Evolutionary conservation across 768 basidiomycete species (phyloP).

Genomic region (Boletus insuetus): DNA sequence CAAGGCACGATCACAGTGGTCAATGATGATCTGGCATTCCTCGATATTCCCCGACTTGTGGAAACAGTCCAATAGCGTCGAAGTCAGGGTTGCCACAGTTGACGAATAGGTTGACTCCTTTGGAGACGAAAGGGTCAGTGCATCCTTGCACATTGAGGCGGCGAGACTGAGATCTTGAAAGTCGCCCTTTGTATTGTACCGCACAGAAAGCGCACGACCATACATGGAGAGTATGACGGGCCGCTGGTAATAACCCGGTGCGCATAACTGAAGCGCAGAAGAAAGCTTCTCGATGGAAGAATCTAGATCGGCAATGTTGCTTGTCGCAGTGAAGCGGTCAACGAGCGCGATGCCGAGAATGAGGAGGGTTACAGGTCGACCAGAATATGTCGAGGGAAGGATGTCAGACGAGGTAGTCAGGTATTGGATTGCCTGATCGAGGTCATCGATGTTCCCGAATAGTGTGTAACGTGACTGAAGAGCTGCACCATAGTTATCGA

Average conservation of each 20-base stretch:
- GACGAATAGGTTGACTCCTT: neutral
- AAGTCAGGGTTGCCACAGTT: neutral
- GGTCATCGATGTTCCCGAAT: constrained; percentile 16
- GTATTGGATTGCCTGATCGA: constrained; percentile 23
- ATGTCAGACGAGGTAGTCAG: constrained; percentile 18
- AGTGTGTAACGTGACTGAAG: constrained; percentile 17
- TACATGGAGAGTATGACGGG: constrained; percentile 11
- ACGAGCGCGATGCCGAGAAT: constrained; percentile 7
- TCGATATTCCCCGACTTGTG: constrained; percentile 4
- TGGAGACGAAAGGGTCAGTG: constrained; percentile 8
- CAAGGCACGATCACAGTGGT: constrained; percentile 20
- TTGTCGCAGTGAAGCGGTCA: constrained; percentile 7
- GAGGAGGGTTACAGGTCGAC: constrained; percentile 12
- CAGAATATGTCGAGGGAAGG: constrained; percentile 2
- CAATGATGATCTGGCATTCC: constrained; percentile 19
- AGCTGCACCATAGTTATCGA: constrained; percentile 18
- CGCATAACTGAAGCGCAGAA: constrained; percentile 14
- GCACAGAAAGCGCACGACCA: constrained; percentile 7
- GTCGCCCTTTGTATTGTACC: constrained; percentile 16
- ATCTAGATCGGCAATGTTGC: constrained; percentile 15
- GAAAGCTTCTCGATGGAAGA: constrained; percentile 13
- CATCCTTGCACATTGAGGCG: constrained; percentile 14
- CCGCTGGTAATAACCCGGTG: constrained; percentile 3
- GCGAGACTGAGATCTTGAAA: constrained; percentile 14
- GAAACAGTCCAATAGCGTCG: constrained; percentile 9